Base-by-base conservation (phyloP, 2,329 filamentous ascomycete species). In the Geosmithia morbida region DNA sequence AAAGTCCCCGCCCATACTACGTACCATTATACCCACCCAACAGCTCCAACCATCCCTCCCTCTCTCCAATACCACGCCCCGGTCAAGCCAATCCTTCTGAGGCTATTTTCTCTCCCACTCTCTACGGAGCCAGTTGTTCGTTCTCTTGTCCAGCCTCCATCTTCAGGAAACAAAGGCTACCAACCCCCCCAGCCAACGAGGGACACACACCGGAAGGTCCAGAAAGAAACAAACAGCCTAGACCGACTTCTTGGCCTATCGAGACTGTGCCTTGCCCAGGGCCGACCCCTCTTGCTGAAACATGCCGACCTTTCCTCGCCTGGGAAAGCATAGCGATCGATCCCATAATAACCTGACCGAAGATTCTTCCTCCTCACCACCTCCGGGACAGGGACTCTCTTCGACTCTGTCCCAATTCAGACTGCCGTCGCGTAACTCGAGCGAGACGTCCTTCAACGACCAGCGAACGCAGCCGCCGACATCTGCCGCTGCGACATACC, bases 301-400 rank as follows among this genome's bases (percentile, higher is more conserved):
- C 46, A 77, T 77, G 73, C 71, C 68, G 57, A 62, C 63, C 62
- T 76, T 76, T 62, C 65, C 67, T 63, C 72, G 72, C 59, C 63
- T 75, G 60, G 67, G 69, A 59, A 75, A 66, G 66, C 69, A 74
- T 61, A 70, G 67, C 66, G 74, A 74, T 57, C 71, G 72, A 56
- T 74, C 74, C 60, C 74, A 76, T 64, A 72, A 74, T 58, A 68
- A 42, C 14, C 41, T n/a, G 33, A 5, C 41, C 17, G n/a, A 18
- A 6, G n/a, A 46, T 30, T 19, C 16, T 13, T 17, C 33, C 11
- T 11, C 33, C 11, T 37, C 33, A 16, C 14, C 33, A 11, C 11
- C 10, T 3, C 14, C 33, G 33, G 33, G 33, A 37, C 33, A 11
- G 33, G 22, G 22, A 4, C 8, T 26, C 22, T 41, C 22, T 26